Conservation (phyloP, 192 early-diverging fungal genomes). For the Coemansia sp. region DNA sequence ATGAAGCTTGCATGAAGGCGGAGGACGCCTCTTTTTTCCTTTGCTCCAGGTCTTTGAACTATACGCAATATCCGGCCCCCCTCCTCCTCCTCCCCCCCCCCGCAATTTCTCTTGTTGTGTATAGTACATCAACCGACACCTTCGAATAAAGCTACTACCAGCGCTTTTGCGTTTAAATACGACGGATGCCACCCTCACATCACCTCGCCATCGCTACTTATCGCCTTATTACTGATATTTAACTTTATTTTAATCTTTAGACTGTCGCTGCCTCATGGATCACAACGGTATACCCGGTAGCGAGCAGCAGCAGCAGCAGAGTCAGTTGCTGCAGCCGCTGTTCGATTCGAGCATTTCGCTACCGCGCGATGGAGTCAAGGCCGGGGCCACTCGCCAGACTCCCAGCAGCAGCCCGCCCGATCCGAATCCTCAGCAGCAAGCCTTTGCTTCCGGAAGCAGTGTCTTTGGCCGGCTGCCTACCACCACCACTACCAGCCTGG, state of each 20-base stretch:
- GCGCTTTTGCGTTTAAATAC: not conserved
- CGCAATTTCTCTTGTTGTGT: not conserved
- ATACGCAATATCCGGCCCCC: not conserved
- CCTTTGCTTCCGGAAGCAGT: not conserved
- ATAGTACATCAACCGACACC: not conserved
- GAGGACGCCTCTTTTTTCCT: not conserved
- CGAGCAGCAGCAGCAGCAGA: conserved; percentile 15
- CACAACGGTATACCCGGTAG: not conserved
- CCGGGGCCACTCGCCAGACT: not conserved
- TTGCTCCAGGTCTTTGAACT: not conserved
- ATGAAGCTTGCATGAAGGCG: conserved; percentile 8
- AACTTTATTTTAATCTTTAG: not conserved
- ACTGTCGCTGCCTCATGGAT: not conserved
- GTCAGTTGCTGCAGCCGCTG: conserved; percentile 35
- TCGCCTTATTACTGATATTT: conserved; percentile 1
- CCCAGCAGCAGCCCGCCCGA: conserved; percentile 1
- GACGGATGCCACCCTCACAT: not conserved
- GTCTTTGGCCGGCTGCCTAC: conserved; percentile 19
- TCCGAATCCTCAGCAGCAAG: not conserved
- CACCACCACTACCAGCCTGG: not conserved
- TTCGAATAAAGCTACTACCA: not conserved
- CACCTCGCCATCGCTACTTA: not conserved
- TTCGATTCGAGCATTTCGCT: conserved; percentile 47
- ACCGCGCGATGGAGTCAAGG: conserved; percentile 16
- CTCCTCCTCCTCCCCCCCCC: not conserved